Conservation (phyloP, 257 asterid species). For the Mentha longifolia region DNA sequence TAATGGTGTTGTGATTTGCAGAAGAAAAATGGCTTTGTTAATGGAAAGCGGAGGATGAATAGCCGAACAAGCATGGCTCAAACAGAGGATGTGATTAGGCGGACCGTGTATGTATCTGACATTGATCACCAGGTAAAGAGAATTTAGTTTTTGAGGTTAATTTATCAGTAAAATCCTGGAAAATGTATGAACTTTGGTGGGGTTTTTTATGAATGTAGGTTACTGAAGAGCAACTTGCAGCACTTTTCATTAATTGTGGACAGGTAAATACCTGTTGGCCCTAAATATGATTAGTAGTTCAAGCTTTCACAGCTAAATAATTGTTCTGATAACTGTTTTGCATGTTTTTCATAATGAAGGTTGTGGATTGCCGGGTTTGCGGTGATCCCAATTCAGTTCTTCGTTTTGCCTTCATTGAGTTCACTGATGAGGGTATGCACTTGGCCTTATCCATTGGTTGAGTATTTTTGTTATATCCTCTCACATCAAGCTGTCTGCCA, state of each 20-base stretch:
- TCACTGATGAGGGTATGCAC: conserved; percentile 70
- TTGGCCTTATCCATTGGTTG: conserved; percentile 10
- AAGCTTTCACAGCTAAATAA: conserved; percentile 2
- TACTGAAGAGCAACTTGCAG: conserved; percentile 80
- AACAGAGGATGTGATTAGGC: conserved; percentile 71
- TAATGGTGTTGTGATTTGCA: conserved; percentile 38
- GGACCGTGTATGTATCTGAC: conserved; percentile 78
- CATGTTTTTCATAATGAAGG: conserved; percentile 45
- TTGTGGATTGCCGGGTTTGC: conserved; percentile 82
- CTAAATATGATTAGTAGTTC: conserved; percentile 17
- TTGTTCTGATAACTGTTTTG: conserved; percentile 8
- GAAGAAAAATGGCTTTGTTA: conserved; percentile 60
- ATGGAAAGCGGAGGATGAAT: conserved; percentile 62
- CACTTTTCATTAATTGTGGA: conserved; percentile 64
- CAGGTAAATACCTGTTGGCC: conserved; percentile 45
- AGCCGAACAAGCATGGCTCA: conserved; percentile 73
- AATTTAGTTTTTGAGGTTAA: neutral
- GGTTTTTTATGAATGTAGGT: conserved; percentile 47
- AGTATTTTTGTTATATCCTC: conserved; percentile 25
- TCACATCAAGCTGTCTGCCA: conserved; percentile 23
- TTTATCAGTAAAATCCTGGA: neutral
- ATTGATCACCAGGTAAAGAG: conserved; percentile 75
- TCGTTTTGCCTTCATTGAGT: conserved; percentile 73
- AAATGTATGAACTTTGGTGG: neutral
- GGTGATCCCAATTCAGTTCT: conserved; percentile 87